A percentile compares a stretch with the other conserved stretches of the same genome.
phyloP scores from a whole-genome alignment of 1,139 yeast species.

The Kodamaea sp. region DNA sequence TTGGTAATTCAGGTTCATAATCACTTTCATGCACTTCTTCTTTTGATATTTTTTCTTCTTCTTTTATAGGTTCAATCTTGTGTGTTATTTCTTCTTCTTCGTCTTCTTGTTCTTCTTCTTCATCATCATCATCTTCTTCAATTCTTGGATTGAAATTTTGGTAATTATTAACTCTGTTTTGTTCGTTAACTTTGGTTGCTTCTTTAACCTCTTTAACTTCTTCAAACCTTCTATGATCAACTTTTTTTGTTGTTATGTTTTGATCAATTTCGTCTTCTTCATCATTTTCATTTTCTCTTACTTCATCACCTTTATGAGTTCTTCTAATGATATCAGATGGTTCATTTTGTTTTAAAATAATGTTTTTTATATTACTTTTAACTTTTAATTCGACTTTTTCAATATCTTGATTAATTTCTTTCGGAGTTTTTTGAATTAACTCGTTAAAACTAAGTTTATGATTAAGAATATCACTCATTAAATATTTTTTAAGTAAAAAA shows the following conservation, averaged over 20 bases:
- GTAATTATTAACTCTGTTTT: slow-evolving; percentile 8
- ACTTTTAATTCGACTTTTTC: slow-evolving; percentile 68
- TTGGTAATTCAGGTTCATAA: slow-evolving; percentile 4
- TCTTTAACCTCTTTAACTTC: slow-evolving; percentile 9
- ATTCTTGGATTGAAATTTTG: slow-evolving; percentile 15
- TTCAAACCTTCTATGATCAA: slow-evolving; percentile 41
- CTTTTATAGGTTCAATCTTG: slow-evolving; percentile 2
- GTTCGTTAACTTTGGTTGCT: slow-evolving; percentile 1
- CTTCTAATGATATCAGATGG: slow-evolving; percentile 47
- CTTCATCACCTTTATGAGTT: slow-evolving; percentile 85
- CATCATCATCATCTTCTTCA: slow-evolving; percentile 21
- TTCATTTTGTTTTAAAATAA: slow-evolving; percentile 15
- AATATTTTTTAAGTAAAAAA: slow-evolving; percentile 35
- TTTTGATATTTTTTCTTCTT: slow-evolving; percentile 1
- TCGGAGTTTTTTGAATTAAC: slow-evolving; percentile 56
- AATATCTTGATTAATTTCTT: slow-evolving; percentile 70
- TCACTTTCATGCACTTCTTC: slow-evolving; percentile 6
- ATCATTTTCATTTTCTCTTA: slow-evolving; percentile 31
- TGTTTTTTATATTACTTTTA: slow-evolving; percentile 30
- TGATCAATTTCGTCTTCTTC: slow-evolving; percentile 26
- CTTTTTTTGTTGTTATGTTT: slow-evolving; percentile 36
- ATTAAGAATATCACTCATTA: slow-evolving; percentile 47
- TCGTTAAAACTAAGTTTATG: slow-evolving; percentile 46
- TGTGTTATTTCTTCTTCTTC: slow-evolving; percentile 5
- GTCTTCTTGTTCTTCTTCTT: slow-evolving; percentile 15